Percentiles rank a stretch among this genome's conserved stretches.
These are phyloP conservation scores for Chamaecyparis obtusa DNA, from an alignment of 75 land plant genomes.

Conservation along the genomic window DNA sequence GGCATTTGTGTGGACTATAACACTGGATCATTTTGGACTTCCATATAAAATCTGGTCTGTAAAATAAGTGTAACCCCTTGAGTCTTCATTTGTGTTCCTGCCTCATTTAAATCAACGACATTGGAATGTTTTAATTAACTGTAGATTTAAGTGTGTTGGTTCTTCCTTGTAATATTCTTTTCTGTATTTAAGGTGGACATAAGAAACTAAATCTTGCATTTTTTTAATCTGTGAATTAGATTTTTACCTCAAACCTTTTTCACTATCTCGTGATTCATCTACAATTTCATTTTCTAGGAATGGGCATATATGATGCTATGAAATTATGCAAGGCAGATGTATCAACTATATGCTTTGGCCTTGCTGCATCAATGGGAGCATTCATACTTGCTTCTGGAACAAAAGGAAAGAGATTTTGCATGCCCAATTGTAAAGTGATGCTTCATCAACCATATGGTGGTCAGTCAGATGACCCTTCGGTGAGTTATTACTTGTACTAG, in stretches of 20 bases:
- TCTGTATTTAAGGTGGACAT: not conserved
- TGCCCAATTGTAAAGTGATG: conserved; percentile 98
- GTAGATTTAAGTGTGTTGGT: not conserved
- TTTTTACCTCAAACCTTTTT: not conserved
- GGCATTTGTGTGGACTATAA: not conserved
- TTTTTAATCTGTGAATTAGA: not conserved
- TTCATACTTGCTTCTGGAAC: conserved; percentile 92
- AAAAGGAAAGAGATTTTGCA: conserved; percentile 95
- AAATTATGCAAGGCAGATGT: conserved; percentile 96
- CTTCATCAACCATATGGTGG: conserved; percentile 96
- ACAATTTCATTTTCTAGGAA: conserved; percentile 40
- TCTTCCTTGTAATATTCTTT: not conserved
- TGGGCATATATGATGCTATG: conserved; percentile 99
- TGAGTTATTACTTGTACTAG: conserved; percentile 24
- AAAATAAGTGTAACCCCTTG: not conserved
- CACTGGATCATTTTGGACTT: not conserved
- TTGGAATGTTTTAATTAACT: not conserved
- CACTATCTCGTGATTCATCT: not conserved
- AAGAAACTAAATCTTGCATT: not conserved
- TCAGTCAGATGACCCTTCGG: conserved; percentile 60
- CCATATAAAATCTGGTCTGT: not conserved
- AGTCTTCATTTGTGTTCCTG: not conserved
- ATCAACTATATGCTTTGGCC: conserved; percentile 91
- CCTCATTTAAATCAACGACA: not conserved
- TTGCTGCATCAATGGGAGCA: conserved; percentile 99